Evolutionary conservation across 805 yeast genomes (phyloP), one percentile per base, ranked within the genome.

Genomic region (Candida glaebosa): DNA sequence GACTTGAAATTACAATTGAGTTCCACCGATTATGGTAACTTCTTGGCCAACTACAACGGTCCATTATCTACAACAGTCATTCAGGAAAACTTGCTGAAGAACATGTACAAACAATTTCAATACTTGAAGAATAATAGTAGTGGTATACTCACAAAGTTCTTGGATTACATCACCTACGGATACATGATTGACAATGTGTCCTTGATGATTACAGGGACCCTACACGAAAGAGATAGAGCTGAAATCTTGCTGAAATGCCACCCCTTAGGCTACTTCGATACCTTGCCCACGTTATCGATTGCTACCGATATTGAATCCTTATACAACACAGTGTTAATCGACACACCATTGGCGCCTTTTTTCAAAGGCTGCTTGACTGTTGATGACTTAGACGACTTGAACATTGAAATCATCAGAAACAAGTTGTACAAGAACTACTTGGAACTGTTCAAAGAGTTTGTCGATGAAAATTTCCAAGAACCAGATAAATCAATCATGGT

Each of bases 121-220:
- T 91, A 89, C 63, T 73, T 93, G 41, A 80, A 85, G 49, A 77
- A 85, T 34, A 96, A 91, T 62, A 81, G 96, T 3, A 82, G 84
- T 26, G 89, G 88, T 45, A 84, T 83, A 25, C 69, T 91, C 56
- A 71, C 87, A 33, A 79, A 81, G 61, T 89, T 91, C 58, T 76
- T 93, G 81, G 96, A 95, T 61, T 95, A 71, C 61, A 88, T 95
- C 60, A 84, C 95, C 35, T 93, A 90, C 60, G 95, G 97, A 8
- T 93, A 95, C 67, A 93, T 93, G 99, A 95, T 93, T 57, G 99
- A 93, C 68, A 93, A 93, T 63, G 96, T 93, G 31, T 87, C 93
- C 18, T 73, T 93, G 57, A 85, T 93, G 84, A 91, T 93, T 57
- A 90, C 97, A 1, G 99, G 99, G 17, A 89, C 99, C 0, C 78